phyloP scores from a whole-genome alignment of 345 rosid genomes.

The Hypericum perforatum region DNA sequence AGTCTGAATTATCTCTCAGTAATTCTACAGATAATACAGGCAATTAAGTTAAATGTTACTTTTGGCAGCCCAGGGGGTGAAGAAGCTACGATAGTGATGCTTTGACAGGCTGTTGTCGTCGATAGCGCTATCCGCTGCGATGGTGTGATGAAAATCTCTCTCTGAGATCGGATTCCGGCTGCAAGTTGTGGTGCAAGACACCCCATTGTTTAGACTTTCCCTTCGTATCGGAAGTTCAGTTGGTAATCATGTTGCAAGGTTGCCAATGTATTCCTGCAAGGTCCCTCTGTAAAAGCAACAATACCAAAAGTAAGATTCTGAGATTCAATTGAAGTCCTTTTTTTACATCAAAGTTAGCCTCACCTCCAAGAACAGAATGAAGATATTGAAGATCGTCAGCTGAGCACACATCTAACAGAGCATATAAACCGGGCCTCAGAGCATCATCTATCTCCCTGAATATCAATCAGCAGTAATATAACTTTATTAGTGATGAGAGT shows the following conservation, averaged over 20 bases:
- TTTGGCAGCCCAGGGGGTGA: too few species aligned
- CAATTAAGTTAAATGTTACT: too few species aligned
- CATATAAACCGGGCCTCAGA: conserved; percentile 77
- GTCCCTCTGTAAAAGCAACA: conserved; percentile 67
- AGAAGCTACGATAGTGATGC: too few species aligned
- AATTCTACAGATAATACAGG: too few species aligned
- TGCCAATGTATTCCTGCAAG: conserved; percentile 72
- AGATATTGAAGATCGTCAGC: conserved; percentile 74
- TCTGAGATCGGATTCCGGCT: too few species aligned
- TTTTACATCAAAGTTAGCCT: conserved; percentile 5
- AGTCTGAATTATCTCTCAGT: too few species aligned
- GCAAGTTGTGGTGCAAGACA: too few species aligned
- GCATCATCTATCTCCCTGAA: conserved; percentile 89
- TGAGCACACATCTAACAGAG: conserved; percentile 77
- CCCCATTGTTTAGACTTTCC: conserved; percentile 50
- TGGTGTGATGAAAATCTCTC: too few species aligned
- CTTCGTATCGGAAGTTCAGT: conserved; percentile 64
- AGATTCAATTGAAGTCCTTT: neutral
- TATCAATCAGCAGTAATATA: conserved; percentile 8
- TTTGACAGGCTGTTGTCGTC: too few species aligned
- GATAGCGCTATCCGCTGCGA: too few species aligned
- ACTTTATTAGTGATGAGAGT: conserved; percentile 1
- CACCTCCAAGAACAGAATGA: conserved; percentile 83
- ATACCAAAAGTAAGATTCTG: conserved; percentile 4
- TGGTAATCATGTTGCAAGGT: conserved; percentile 69